Evolutionary conservation across 2,329 filamentous ascomycete genomes (phyloP), one percentile per base, ranked within the genome.

Genomic region (Aureobasidium subglaciale): DNA sequence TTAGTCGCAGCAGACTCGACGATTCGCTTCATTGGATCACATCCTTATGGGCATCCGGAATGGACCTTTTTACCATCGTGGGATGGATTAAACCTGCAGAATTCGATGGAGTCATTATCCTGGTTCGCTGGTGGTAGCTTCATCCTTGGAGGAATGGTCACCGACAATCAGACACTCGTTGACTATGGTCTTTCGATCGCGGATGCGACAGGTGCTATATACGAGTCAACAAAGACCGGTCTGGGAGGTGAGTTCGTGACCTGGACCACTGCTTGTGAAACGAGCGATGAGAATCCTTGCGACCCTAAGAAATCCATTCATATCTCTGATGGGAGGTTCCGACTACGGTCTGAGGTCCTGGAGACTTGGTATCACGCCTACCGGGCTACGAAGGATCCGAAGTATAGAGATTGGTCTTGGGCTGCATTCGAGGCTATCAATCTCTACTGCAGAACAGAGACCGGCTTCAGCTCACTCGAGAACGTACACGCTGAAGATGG

Each of bases 71-170:
- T 68, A 7, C 61, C 63, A 8, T 63, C 59, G 16, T 68, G 64
- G 61, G 35, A 62, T 10, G 64, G 63, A 2, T 41, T n/a, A 1
- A 24, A 27, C 1, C 40, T 60, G 2, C 38, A 55, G 27, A 62
- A 65, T 24, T 55, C 58, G 27, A 66, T 64, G 58, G 66, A 68
- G 29, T 58, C 62, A 5, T 40, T 63, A 11, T 62, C 64, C 4
- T 70, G 67, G 61, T 68, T 68, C 46, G 63, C 65, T 22, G 65
- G 67, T n/a, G 65, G 66, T 9, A 64, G 61, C 46, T 67, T 68
- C 59, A 67, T 69, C 49, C 63, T 68, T 13, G 67, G 66, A 24
- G 63, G 63, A 40, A 67, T 67, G 56, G 59, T 57, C 16, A 66
- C 52, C 9, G 58, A 57, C 32, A 64, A 60, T 57, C 59, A 55